Conservation (phyloP, 768 basidiomycete species). For the Psilocybe tampanensis region DNA sequence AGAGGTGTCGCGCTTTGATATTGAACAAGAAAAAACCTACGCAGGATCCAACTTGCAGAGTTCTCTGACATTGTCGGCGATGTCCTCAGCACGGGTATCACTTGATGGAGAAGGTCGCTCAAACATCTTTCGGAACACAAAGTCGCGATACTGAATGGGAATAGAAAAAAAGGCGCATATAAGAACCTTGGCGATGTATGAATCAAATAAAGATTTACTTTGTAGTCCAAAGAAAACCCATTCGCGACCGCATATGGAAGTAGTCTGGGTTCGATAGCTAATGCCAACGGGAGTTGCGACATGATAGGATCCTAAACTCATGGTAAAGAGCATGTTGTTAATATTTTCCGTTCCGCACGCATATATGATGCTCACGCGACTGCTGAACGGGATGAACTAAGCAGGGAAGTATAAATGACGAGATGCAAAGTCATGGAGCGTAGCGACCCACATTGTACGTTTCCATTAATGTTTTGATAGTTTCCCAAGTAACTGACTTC, state of each 20-base stretch:
- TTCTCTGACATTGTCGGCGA: slow-evolving; percentile 70
- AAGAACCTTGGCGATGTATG: neutral
- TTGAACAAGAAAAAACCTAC: slow-evolving; percentile 52
- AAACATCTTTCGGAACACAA: slow-evolving; percentile 88
- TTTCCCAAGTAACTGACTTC: slow-evolving; percentile 64
- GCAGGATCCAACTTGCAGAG: slow-evolving; percentile 68
- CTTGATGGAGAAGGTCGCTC: slow-evolving; percentile 54
- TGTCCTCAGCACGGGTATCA: slow-evolving; percentile 60
- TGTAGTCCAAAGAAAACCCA: slow-evolving; percentile 79
- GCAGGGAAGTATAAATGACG: slow-evolving; percentile 16
- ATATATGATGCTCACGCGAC: slow-evolving; percentile 48
- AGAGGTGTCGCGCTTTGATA: slow-evolving; percentile 8
- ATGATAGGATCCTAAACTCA: slow-evolving; percentile 69
- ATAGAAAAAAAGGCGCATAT: neutral
- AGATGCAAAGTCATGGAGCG: slow-evolving; percentile 15
- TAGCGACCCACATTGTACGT: slow-evolving; percentile 60
- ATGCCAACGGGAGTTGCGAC: slow-evolving; percentile 73
- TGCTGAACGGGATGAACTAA: slow-evolving; percentile 79
- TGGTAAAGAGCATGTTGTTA: slow-evolving; percentile 1
- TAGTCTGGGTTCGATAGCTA: slow-evolving; percentile 76
- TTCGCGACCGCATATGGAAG: slow-evolving; percentile 72
- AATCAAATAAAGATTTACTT: slow-evolving; percentile 42
- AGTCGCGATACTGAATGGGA: slow-evolving; percentile 68
- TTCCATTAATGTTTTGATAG: slow-evolving; percentile 64
- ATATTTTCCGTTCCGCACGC: slow-evolving; percentile 10